Percentiles rank a stretch among this genome's conserved stretches.
Conservation (phyloP, 768 basidiomycete genomes). For the Leucogyrophana mollusca region DNA sequence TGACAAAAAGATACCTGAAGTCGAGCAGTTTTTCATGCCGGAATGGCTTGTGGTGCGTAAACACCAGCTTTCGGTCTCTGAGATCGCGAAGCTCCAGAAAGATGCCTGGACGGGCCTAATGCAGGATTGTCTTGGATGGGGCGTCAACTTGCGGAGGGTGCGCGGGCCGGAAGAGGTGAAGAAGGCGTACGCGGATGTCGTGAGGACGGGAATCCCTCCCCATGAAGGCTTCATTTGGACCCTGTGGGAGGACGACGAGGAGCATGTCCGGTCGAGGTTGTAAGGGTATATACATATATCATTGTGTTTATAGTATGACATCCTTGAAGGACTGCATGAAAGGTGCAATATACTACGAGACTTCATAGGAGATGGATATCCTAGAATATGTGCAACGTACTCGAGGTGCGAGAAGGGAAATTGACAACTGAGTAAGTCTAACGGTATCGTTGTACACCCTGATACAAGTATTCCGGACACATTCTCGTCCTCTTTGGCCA, state of each 20-base stretch:
- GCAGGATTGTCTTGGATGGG: slow-evolving; percentile 53
- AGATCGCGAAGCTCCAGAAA: slow-evolving; percentile 51
- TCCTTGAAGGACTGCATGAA: neutral
- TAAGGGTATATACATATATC: neutral
- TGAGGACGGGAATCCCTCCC: slow-evolving; percentile 47
- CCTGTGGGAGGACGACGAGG: slow-evolving; percentile 48
- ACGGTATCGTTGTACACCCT: too few relatives aligned
- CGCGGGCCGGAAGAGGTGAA: slow-evolving; percentile 48
- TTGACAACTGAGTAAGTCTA: too few relatives aligned
- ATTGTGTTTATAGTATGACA: neutral
- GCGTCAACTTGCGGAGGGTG: slow-evolving; percentile 46
- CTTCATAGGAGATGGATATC: neutral
- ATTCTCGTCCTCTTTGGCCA: too few relatives aligned
- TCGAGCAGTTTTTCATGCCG: slow-evolving; percentile 66
- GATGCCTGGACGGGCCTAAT: slow-evolving; percentile 61
- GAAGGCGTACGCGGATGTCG: slow-evolving; percentile 45
- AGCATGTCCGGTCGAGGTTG: slow-evolving; percentile 1
- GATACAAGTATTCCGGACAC: too few relatives aligned
- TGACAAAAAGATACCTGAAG: slow-evolving; percentile 5
- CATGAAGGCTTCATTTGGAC: slow-evolving; percentile 64
- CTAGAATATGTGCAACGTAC: neutral
- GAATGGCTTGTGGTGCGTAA: slow-evolving; percentile 63
- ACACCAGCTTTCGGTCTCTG: slow-evolving; percentile 41
- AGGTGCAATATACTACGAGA: neutral
- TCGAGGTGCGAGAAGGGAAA: neutral